Conservation (phyloP, 139 green algal genomes). For the Yamagishiella unicocca region DNA sequence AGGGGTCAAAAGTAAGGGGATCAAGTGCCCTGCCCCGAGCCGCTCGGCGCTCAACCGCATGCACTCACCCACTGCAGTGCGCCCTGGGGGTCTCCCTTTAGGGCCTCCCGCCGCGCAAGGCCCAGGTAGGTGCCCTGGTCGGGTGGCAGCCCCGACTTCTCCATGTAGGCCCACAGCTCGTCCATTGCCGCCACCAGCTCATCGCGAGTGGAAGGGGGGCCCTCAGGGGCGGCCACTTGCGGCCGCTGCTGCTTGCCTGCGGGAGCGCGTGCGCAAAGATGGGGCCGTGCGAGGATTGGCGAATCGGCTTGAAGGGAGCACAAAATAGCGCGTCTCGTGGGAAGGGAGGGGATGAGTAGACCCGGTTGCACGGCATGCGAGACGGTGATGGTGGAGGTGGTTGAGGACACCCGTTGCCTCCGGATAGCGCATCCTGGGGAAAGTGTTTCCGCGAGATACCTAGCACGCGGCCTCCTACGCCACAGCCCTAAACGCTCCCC, state of each 20-base stretch:
- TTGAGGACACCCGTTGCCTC: background rate
- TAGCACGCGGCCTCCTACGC: background rate
- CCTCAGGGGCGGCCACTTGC: background rate
- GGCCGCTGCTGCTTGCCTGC: background rate
- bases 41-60: background rate
- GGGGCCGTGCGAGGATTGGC: no score
- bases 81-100: conserved; percentile 32
- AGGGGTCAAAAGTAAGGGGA: background rate
- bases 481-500: background rate
- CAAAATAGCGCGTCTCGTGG: no score
- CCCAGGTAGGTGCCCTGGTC: conserved; percentile 49
- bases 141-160: conserved; percentile 1
- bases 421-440: background rate
- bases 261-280: background rate
- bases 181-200: conserved; percentile 37
- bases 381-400: background rate
- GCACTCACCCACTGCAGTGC: conserved; percentile 54
- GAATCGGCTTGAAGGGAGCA: no score
- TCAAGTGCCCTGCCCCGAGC: background rate
- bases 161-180: conserved; percentile 50
- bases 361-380: no score
- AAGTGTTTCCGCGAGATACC: background rate
- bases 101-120: conserved; percentile 53
- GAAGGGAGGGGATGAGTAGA: background rate
- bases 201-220: background rate